Conservation (phyloP, 345 rosid species). For the Corchorus olitorius region DNA sequence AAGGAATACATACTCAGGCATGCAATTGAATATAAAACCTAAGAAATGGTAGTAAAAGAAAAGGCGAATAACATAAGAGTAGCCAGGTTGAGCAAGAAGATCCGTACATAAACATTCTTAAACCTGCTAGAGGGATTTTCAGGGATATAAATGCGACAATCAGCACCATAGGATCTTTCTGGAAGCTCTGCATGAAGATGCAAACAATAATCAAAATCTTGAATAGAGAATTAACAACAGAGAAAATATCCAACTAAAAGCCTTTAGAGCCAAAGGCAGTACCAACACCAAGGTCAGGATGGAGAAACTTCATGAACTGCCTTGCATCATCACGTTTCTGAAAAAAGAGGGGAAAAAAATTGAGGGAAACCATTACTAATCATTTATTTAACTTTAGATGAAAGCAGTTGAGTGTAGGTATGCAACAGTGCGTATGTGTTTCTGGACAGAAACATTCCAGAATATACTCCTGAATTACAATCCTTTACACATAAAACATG, state of each 20-base stretch:
- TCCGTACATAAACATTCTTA: slow-evolving; percentile 98
- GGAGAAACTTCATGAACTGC: slow-evolving; percentile 98
- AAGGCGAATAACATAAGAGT: slow-evolving; percentile 15
- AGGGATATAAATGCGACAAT: slow-evolving; percentile 85
- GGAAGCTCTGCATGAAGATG: slow-evolving; percentile 76
- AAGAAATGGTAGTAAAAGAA: slow-evolving; percentile 1
- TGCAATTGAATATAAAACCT: not conserved
- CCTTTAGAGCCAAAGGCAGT: slow-evolving; percentile 31
- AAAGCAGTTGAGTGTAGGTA: too few species aligned
- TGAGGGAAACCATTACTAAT: slow-evolving; percentile 29
- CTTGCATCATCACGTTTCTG: slow-evolving; percentile 97
- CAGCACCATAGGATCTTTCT: slow-evolving; percentile 96
- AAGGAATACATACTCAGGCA: slow-evolving; percentile 7
- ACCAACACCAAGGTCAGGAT: slow-evolving; percentile 96
- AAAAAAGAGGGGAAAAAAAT: slow-evolving; percentile 1
- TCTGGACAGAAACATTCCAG: not conserved
- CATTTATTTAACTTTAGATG: slow-evolving; percentile 15
- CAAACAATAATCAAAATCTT: slow-evolving; percentile 10
- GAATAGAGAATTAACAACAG: not conserved
- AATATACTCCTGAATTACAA: not conserved
- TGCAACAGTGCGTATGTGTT: not conserved
- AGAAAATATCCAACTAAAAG: slow-evolving; percentile 13
- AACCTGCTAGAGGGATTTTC: slow-evolving; percentile 95
- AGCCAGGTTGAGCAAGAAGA: slow-evolving; percentile 52
- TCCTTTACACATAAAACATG: not conserved